These are phyloP conservation scores for Aspergillus taichungensis DNA, from an alignment of 495 filamentous ascomycete genomes.

Conservation along the genomic window DNA sequence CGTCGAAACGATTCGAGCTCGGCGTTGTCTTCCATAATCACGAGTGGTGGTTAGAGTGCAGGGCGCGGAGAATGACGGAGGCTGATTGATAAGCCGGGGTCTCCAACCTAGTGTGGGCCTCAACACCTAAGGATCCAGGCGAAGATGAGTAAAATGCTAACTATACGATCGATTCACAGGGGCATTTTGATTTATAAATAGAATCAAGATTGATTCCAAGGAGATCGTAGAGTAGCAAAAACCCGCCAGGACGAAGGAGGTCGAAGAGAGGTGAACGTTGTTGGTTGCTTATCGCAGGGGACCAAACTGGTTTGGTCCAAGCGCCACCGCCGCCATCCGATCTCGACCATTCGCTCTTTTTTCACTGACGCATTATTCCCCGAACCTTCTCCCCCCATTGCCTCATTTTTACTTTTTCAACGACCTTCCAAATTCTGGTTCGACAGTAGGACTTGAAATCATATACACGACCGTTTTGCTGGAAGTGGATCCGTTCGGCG, in stretches of 20 bases:
- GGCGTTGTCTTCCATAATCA: constrained; percentile 51
- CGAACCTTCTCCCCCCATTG: not conserved
- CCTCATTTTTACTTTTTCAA: too few relatives aligned
- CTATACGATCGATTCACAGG: not conserved
- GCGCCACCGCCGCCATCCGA: constrained; percentile 18
- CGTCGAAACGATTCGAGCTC: constrained; percentile 75
- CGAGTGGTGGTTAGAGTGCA: constrained; percentile 3
- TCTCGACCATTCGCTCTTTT: constrained; percentile 10
- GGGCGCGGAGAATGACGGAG: not conserved
- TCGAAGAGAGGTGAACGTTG: not conserved
- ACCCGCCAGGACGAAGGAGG: too few relatives aligned
- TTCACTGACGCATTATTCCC: constrained; percentile 8
- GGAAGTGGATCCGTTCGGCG: not conserved
- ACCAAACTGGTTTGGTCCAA: constrained; percentile 3
- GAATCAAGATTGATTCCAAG: too few relatives aligned
- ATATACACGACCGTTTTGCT: too few relatives aligned
- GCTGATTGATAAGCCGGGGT: constrained; percentile 20
- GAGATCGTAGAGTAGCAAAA: too few relatives aligned
- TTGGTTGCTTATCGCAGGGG: constrained; percentile 18
- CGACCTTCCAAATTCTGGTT: too few relatives aligned
- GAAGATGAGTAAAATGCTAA: not conserved
- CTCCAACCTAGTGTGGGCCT: constrained; percentile 2
- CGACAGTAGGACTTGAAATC: too few relatives aligned
- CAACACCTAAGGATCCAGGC: not conserved
- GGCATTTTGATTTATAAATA: too few relatives aligned